Percentiles rank a stretch among this genome's conserved stretches.
These are phyloP conservation scores for Nadsonia fulvescens DNA, from an alignment of 805 yeast species.

Conservation along the genomic window DNA sequence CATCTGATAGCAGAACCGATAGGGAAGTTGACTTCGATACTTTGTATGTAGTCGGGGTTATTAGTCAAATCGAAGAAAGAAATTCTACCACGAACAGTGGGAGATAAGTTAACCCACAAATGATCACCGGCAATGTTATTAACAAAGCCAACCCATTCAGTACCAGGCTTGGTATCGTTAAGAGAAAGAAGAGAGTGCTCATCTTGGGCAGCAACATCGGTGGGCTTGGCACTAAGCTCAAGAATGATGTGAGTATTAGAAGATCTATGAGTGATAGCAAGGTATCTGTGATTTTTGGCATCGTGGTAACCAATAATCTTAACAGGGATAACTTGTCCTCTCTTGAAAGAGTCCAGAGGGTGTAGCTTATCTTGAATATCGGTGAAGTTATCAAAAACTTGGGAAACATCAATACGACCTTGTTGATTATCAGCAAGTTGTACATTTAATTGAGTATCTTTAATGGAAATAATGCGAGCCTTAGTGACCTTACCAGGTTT, in stretches of 20 bases:
- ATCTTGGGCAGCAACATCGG: slow-evolving; percentile 19
- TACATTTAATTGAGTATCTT: slow-evolving; percentile 58
- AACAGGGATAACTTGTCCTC: slow-evolving; percentile 40
- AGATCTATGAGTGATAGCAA: slow-evolving; percentile 43
- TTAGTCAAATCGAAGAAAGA: slow-evolving; percentile 45
- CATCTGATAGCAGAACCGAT: slow-evolving; percentile 54
- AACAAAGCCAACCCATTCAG: slow-evolving; percentile 39
- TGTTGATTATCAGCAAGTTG: slow-evolving; percentile 57
- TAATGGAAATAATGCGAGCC: slow-evolving; percentile 43
- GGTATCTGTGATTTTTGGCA: slow-evolving; percentile 44
- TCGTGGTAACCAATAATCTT: slow-evolving; percentile 66
- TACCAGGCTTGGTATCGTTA: slow-evolving; percentile 30
- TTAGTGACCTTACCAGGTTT: slow-evolving; percentile 42
- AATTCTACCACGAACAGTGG: slow-evolving; percentile 47
- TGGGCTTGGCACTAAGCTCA: slow-evolving; percentile 43
- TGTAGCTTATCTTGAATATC: slow-evolving; percentile 38
- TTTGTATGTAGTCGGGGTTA: slow-evolving; percentile 32
- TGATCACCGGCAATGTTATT: slow-evolving; percentile 43
- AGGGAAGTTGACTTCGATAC: slow-evolving; percentile 44
- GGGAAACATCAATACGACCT: slow-evolving; percentile 66
- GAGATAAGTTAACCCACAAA: slow-evolving; percentile 54
- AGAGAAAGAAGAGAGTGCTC: slow-evolving; percentile 20
- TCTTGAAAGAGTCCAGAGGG: slow-evolving; percentile 40
- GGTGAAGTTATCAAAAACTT: slow-evolving; percentile 34
- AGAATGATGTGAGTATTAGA: slow-evolving; percentile 37